These are phyloP conservation scores for Xylaria cubensis DNA, from an alignment of 495 filamentous ascomycete species.

Conservation along the genomic window DNA sequence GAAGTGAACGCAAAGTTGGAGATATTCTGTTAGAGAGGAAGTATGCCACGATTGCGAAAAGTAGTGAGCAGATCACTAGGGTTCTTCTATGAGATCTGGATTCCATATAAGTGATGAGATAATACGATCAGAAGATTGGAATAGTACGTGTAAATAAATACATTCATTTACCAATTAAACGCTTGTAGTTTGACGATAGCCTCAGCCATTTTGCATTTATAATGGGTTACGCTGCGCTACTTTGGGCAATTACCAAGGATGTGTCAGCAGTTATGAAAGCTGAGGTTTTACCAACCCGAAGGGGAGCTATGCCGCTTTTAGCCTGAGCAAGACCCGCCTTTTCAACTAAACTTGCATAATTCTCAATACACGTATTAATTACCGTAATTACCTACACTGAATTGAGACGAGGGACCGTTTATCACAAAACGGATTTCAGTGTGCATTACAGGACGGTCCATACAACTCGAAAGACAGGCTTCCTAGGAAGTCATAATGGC, in stretches of 20 bases:
- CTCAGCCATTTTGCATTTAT: constrained; percentile 10
- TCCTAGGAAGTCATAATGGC: no score
- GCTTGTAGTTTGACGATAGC: background rate
- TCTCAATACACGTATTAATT: no score
- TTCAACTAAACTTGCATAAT: no score
- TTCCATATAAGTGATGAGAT: constrained; percentile 12
- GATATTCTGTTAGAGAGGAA: constrained; percentile 29
- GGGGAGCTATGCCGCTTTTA: no score
- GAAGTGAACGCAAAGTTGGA: constrained; percentile 25
- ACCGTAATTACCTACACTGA: no score
- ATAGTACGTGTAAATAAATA: background rate
- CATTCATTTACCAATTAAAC: background rate
- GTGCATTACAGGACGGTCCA: no score
- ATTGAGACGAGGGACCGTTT: no score
- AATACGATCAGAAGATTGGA: background rate
- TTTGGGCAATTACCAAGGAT: constrained; percentile 40
- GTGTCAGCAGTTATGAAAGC: constrained; percentile 32
- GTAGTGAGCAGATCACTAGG: constrained; percentile 31
- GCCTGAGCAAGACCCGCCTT: no score
- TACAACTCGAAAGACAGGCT: no score
- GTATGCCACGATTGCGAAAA: constrained; percentile 38
- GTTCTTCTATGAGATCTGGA: constrained; percentile 6
- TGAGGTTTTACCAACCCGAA: no score
- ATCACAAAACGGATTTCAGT: no score
- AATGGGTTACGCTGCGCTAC: background rate